Evolutionary conservation across 23 red algal genomes (phyloP).

Genomic region (Agarophyton chilense): DNA sequence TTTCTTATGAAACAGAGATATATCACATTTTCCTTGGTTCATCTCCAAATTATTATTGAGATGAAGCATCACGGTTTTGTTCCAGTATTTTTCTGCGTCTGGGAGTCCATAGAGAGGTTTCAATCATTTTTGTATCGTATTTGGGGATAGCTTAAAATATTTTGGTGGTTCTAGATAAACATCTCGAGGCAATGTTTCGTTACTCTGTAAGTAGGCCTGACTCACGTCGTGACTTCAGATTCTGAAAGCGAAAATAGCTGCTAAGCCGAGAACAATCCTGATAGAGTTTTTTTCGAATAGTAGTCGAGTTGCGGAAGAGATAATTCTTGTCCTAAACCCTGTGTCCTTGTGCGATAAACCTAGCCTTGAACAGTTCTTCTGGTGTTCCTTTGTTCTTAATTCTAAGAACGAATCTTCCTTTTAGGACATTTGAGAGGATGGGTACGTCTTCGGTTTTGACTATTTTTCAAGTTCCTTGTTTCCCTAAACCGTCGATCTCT

Average conservation of each 20-base stretch:
- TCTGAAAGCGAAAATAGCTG: not conserved
- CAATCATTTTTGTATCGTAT: no score
- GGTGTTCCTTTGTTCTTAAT: conserved; percentile 35
- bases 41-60: not conserved
- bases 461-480: not conserved
- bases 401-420: conserved; percentile 22
- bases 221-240: not conserved
- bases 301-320: not conserved
- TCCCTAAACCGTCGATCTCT: not conserved
- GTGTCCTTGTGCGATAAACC: not conserved
- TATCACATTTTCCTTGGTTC: not conserved
- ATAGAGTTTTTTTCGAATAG: not conserved
- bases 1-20: not conserved
- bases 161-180: not conserved
- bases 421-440: not conserved
- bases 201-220: conserved; percentile 6
- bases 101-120: not conserved
- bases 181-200: not conserved
- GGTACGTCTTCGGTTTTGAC: not conserved
- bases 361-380: not conserved
- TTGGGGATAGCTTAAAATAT: not conserved
- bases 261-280: not conserved
- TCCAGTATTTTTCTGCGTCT: not conserved
- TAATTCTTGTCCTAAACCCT: not conserved
- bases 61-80: not conserved